Base-by-base conservation (phyloP, 2,329 filamentous ascomycete genomes). In the Calonectria henricotiae region DNA sequence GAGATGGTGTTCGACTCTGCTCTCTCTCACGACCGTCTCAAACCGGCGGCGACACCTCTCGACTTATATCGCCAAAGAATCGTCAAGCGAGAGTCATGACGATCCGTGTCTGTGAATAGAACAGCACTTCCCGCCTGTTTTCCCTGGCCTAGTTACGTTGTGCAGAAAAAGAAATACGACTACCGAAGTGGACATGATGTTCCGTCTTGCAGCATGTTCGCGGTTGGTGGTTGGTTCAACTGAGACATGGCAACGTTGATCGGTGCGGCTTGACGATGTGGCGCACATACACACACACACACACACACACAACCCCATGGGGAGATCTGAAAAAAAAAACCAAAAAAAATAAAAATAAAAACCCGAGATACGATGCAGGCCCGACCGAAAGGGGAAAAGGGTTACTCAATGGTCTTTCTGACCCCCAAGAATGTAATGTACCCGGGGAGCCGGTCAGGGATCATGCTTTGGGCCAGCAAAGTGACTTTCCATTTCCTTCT, bases 291-390 rank as follows among this genome's bases (percentile, higher is more conserved):
- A 8, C 17, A 46, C 15, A 2, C 5, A 8, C 17, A 46, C 15
- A 2, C 5, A 23, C 27, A 23, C 8, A 20, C 25, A n/a, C 17
- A 4, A 30, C 27, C 27, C 27, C 27, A 30, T 1, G 27, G 27
- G 62, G 17, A 13, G 55, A 65, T 61, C 27, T 60, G 7, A 25
- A 61, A 70, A 30, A 32, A 30, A 30, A 1, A 30, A 30, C n/a
- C n/a, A 30, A 1, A 30, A 30, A 30, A 30, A 30, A 30, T 20
- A 20, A 20, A 20, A 20, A 20, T 20, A 20, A 20, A 20, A 20
- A 20, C n/a, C n/a, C 72, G 72, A 70, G 62, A 73, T 73, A 74
- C 72, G 72, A 68, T 60, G 66, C 70, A 35, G 43, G 23, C 6
- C 51, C 51, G 44, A 39, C 61, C 51, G 7, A 51, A 23, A 13